Evolutionary conservation across 2,329 filamentous ascomycete genomes (phyloP), one percentile per base, ranked within the genome.

Genomic region (Herpotrichia juniperi): DNA sequence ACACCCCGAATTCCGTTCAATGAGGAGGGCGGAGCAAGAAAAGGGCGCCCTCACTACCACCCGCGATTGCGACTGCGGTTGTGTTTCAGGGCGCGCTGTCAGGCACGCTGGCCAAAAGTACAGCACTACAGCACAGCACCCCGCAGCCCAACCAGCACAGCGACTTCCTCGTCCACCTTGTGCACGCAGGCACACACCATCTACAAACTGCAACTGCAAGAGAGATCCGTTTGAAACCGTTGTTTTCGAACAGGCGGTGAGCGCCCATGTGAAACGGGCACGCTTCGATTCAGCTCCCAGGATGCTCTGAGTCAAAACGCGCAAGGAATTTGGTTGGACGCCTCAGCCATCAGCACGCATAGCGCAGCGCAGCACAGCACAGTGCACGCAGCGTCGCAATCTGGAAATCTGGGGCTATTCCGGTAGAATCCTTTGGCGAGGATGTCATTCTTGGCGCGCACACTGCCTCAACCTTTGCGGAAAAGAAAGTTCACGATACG

Each of bases 21-120:
- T 9, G 9, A 25, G 50, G 54, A 64, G 63, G 65, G 67, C 66
- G 65, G 64, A 60, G 59, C 58, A 50, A 26, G 45, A 11, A 34
- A 17, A n/a, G 24, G 9, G 34, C 34, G 31, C 45, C 34, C 32
- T 24, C n/a, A n/a, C n/a, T n/a, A n/a, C n/a, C n/a, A n/a, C 19
- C 39, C 22, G 34, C n/a, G 9, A 9, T 9, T 31, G 9, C 9
- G 28, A 31, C n/a, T 31, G 28, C 28, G 28, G 28, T 31, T 42
- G 39, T 11, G 2, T 3, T 44, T n/a, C 42, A 31, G 42, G 34
- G 34, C 34, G 34, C 21, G 34, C 34, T 6, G 34, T 5, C 17
- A 25, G 21, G 39, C 40, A 40, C 19, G 12, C n/a, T n/a, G n/a
- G n/a, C n/a, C 26, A 28, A 28, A 8, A 34, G 31, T n/a, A 7